A percentile compares a stretch with the other conserved stretches of the same genome.
phyloP scores from a whole-genome alignment of 2,329 filamentous ascomycete species.

The Epichloe sp. region DNA sequence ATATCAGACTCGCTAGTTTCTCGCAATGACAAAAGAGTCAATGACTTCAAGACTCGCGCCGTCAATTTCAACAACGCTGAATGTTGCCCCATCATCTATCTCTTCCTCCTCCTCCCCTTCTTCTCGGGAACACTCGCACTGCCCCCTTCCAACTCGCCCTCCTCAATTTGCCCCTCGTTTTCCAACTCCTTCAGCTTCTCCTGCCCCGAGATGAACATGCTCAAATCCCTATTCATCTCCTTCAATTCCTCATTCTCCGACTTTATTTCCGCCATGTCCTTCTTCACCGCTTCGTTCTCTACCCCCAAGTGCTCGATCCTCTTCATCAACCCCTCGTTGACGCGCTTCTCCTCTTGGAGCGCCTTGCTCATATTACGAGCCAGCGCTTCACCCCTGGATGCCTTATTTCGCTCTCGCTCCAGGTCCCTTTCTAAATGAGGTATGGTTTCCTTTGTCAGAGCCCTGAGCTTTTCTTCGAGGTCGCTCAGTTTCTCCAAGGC shows the following conservation, averaged over 20 bases:
- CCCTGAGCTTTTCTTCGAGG: constrained; percentile 34
- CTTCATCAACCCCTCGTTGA: constrained; percentile 68
- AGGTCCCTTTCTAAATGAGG: constrained; percentile 60
- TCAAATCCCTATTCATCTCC: constrained; percentile 78
- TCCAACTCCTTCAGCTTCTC: constrained; percentile 65
- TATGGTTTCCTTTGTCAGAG: constrained; percentile 42
- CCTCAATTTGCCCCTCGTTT: constrained; percentile 42
- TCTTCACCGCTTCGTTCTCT: constrained; percentile 44
- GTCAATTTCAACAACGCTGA: too few relatives aligned
- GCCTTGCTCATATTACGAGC: constrained; percentile 63
- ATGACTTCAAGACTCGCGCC: too few relatives aligned
- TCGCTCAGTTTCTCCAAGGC: constrained; percentile 35
- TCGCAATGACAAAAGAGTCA: too few relatives aligned
- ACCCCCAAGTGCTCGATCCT: constrained; percentile 63
- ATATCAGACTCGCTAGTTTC: too few relatives aligned
- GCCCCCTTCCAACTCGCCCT: constrained; percentile 64
- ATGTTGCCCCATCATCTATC: neutral
- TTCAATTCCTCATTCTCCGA: constrained; percentile 58
- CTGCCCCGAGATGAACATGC: constrained; percentile 74
- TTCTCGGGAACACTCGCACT: constrained; percentile 53
- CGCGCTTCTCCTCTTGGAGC: constrained; percentile 74
- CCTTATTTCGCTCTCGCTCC: constrained; percentile 52
- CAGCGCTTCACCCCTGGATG: constrained; percentile 59
- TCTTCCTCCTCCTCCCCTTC: constrained; percentile 39
- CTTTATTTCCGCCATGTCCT: constrained; percentile 43